Evolutionary conservation across 164 flowering plant genomes (phyloP).

Genomic region (Macadamia tetraphylla): DNA sequence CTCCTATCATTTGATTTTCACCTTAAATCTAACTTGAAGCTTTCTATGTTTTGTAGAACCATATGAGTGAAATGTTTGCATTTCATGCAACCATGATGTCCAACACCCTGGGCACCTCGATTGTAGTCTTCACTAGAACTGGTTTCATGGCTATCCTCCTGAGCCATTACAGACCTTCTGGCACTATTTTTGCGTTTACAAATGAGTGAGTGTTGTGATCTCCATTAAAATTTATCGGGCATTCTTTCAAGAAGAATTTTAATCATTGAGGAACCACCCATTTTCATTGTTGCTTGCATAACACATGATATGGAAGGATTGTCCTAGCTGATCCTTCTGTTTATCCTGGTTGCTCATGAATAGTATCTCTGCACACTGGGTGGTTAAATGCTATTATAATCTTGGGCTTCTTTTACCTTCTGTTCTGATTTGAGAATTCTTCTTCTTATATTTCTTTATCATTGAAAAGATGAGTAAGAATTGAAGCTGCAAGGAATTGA

Average conservation of each 20-base stretch:
- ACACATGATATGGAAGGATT: not conserved
- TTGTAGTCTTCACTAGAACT: constrained; percentile 91
- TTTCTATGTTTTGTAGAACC: constrained; percentile 56
- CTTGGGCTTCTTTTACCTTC: not conserved
- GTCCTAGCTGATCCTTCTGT: not conserved
- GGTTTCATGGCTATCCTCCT: constrained; percentile 91
- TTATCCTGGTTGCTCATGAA: not conserved
- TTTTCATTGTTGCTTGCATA: no score
- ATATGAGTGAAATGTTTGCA: constrained; percentile 98
- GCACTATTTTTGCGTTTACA: constrained; percentile 94
- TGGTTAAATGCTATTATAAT: not conserved
- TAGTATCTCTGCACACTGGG: not conserved
- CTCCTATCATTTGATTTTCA: not conserved
- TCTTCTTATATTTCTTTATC: no score
- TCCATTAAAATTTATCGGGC: not conserved
- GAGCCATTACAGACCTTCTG: constrained; percentile 94
- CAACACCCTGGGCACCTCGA: constrained; percentile 88
- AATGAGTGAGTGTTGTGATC: constrained; percentile 58
- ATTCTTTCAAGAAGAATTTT: not conserved
- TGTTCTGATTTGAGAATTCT: no score
- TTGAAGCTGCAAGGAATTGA: no score
- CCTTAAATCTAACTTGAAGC: constrained; percentile 12
- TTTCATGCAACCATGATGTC: constrained; percentile 99
- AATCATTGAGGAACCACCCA: not conserved
- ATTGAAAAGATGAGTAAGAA: no score